Base-by-base conservation (phyloP, 768 basidiomycete species). In the Xerocomellus intermedius region DNA sequence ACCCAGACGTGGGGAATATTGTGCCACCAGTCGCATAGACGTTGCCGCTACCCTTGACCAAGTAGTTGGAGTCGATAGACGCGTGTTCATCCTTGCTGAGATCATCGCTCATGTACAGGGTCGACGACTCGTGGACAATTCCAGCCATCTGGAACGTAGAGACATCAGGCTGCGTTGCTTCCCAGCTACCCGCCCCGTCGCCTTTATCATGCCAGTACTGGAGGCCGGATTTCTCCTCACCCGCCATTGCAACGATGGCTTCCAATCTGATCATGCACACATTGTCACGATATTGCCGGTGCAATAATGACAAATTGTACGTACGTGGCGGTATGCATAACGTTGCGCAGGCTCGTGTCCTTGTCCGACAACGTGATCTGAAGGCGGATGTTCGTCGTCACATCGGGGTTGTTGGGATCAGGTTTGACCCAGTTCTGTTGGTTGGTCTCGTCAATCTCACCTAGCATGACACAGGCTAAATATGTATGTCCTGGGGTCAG, bases 1-100 rank as follows among this genome's bases (percentile, higher is more conserved):
- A 56, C 35, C 54, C 54, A 32, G 63, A 36, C 2, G 60, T 55
- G 16, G 58, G 62, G 50, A 64, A 64, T 10, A 64, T 45, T 5
- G 62, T 48, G 30, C 38, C 37, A 37, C 62, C 62, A 19, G 62
- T 64, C 3, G 47, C 63, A 14, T 64, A 64, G 24, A 64, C 62
- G n/a, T 64, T 64, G 24, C 50, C 46, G 16, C 49, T 48, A n/a
- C 62, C 62, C 32, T 42, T 47, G 9, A 52, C 49, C 21, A 45
- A 28, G 48, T 64, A 63, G 10, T 64, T 42, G 28, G 50, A 52
- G 30, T 59, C 62, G 26, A 64, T 48, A 6, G 58, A 55, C 8
- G 50, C 50, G 5, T 24, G 50, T 39, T 4, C n/a, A n/a, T 17
- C 45, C 6, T 10, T 3, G 33, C 5, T 2, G 30, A 47, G 32